Evolutionary conservation across 2,329 filamentous ascomycete genomes (phyloP).

Genomic region (Celoporthe dispersa): DNA sequence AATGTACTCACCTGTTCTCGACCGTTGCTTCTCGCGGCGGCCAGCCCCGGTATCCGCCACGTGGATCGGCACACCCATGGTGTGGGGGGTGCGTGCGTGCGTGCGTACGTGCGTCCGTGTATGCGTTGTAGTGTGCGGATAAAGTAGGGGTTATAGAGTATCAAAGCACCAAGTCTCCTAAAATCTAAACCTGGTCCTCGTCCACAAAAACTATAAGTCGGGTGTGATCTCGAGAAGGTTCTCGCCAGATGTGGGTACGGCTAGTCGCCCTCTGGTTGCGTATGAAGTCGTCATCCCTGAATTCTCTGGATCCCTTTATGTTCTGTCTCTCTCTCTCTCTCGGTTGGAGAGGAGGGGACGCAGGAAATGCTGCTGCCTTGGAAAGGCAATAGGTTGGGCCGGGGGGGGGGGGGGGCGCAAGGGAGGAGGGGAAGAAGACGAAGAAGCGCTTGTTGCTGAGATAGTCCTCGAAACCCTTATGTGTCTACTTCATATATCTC

Average conservation of each 20-base stretch:
- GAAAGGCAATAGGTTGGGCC: too few relatives aligned
- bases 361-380: conserved; percentile 3
- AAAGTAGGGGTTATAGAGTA: not conserved
- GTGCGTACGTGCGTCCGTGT: not conserved
- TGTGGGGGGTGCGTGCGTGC: not conserved
- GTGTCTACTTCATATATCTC: not conserved
- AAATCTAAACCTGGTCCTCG: not conserved
- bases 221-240: not conserved
- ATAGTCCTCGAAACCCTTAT: not conserved
- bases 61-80: not conserved
- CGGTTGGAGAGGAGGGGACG: not conserved
- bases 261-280: not conserved
- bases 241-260: not conserved
- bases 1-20: conserved; percentile 4
- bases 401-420: not conserved
- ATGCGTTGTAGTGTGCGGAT: not conserved
- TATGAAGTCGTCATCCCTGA: not conserved
- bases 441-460: not conserved
- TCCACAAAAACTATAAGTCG: not conserved
- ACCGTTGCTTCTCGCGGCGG: conserved; percentile 8
- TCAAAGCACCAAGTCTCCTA: not conserved
- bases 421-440: too few relatives aligned
- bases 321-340: not conserved
- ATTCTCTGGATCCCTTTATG: not conserved
- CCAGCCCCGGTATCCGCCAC: not conserved